Evolutionary conservation across 2,329 filamentous ascomycete genomes (phyloP).

Genomic region (Phyllosticta ampelicida): DNA sequence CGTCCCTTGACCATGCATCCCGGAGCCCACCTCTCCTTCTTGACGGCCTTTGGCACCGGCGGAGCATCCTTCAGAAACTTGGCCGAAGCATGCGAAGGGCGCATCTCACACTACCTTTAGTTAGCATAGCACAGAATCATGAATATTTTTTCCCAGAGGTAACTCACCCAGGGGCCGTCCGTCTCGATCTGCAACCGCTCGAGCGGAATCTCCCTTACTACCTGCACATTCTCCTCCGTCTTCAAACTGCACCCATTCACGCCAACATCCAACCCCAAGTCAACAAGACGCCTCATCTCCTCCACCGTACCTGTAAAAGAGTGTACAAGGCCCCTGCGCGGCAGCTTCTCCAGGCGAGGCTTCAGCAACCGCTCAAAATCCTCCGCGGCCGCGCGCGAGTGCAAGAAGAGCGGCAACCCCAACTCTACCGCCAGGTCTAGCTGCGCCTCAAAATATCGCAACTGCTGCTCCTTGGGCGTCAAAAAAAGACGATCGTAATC

Average conservation of each 20-base stretch:
- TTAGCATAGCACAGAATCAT: neutral
- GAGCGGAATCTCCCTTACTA: conserved; percentile 69
- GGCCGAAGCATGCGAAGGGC: conserved; percentile 60
- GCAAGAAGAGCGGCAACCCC: conserved; percentile 80
- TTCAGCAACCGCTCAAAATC: conserved; percentile 71
- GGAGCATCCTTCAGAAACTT: conserved; percentile 61
- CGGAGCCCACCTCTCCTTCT: conserved; percentile 90
- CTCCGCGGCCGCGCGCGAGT: conserved; percentile 74
- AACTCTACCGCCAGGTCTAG: conserved; percentile 66
- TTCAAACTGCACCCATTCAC: conserved; percentile 70
- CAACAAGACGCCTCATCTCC: conserved; percentile 31
- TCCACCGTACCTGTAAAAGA: conserved; percentile 29
- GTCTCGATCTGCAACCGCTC: conserved; percentile 87
- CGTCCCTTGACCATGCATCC: conserved; percentile 87
- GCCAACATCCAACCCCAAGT: conserved; percentile 34
- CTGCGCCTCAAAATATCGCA: conserved; percentile 76
- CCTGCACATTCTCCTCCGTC: conserved; percentile 78
- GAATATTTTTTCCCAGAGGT: too few relatives aligned
- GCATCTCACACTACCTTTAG: conserved; percentile 38
- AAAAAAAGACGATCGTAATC: conserved; percentile 90
- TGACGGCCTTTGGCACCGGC: conserved; percentile 68
- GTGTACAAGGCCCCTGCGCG: conserved; percentile 51
- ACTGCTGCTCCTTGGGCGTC: conserved; percentile 66
- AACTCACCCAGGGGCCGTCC: conserved; percentile 72
- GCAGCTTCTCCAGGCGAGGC: conserved; percentile 52